Evolutionary conservation across 2,329 filamentous ascomycete species (phyloP), one percentile per base, ranked within the genome.

Genomic region (Phymatotrichopsis omnivora): DNA sequence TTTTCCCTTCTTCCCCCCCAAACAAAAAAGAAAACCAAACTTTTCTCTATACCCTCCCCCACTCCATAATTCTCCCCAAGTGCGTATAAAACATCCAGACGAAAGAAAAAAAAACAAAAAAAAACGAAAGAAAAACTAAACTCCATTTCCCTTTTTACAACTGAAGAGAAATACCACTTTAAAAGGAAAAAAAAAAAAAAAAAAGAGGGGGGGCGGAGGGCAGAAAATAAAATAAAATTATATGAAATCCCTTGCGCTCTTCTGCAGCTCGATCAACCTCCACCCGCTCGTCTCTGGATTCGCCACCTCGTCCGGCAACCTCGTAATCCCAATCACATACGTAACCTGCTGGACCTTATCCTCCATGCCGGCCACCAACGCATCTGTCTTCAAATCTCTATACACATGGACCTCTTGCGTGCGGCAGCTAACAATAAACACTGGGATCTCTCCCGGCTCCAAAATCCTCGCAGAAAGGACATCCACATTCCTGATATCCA

Each of bases 361-460:
- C 66, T 98, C 91, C 86, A 95, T 96, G 32, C 91, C 91, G 10
- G 89, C 89, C 3, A 89, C 87, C 36, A 98, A 75, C 64, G 95
- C 73, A 54, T 80, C 80, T 1, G 81, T 81, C 73, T 98, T 96
- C 47, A 81, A 78, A 56, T 96, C 93, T 52, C 83, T 77, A 69
- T 95, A 98, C 12, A 96, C 87, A 62, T 98, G 91, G 8, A 98
- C 87, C 66, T 98, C 91, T 64, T 98, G 91, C 8, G 91, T 95
- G 55, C 91, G 75, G 68, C 86, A 94, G 51, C 87, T 95, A 56
- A 98, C 82, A 62, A 98, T 93, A 62, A 98, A 96, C 20, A 98
- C 89, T 2, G 91, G 91, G 30, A 91, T 78, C 65, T 91, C 85
- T 54, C 84, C 83, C 2, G 84, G 84, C 47, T 91, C 85, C 37